Evolutionary conservation across 2,329 filamentous ascomycete species (phyloP).

Genomic region (Thelonectria olida): DNA sequence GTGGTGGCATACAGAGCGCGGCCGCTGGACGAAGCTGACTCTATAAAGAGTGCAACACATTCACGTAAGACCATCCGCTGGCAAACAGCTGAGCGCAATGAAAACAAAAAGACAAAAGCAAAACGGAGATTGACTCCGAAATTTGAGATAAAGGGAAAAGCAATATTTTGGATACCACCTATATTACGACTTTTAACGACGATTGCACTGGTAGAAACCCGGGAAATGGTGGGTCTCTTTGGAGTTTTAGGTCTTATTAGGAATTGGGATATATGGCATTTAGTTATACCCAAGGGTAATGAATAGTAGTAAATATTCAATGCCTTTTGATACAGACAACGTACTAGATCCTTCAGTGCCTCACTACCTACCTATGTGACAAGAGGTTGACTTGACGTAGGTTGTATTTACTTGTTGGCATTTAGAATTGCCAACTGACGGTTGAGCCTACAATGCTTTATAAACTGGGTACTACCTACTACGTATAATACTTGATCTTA

Average conservation of each 20-base stretch:
- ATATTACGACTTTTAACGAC: conserved; percentile 31
- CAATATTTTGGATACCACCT: background rate
- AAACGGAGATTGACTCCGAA: background rate
- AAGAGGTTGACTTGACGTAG: no score
- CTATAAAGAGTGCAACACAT: conserved; percentile 24
- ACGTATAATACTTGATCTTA: no score
- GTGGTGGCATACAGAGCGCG: conserved; percentile 62
- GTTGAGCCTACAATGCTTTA: no score
- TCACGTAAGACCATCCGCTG: background rate
- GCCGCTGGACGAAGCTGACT: conserved; percentile 50
- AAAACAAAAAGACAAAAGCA: background rate
- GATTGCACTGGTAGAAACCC: background rate
- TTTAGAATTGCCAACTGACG: no score
- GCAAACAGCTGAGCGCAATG: background rate
- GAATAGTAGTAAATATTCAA: background rate
- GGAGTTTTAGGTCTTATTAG: background rate
- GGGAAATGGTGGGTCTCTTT: background rate
- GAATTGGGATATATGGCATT: background rate
- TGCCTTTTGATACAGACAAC: background rate
- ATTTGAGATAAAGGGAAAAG: background rate
- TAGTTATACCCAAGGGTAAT: background rate
- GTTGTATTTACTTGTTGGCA: no score
- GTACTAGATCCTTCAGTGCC: no score
- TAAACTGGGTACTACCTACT: no score
- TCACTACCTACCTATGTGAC: no score